Evolutionary conservation across 345 rosid genomes (phyloP), one percentile per base, ranked within the genome.

Genomic region (Eucalyptus camaldulensis): DNA sequence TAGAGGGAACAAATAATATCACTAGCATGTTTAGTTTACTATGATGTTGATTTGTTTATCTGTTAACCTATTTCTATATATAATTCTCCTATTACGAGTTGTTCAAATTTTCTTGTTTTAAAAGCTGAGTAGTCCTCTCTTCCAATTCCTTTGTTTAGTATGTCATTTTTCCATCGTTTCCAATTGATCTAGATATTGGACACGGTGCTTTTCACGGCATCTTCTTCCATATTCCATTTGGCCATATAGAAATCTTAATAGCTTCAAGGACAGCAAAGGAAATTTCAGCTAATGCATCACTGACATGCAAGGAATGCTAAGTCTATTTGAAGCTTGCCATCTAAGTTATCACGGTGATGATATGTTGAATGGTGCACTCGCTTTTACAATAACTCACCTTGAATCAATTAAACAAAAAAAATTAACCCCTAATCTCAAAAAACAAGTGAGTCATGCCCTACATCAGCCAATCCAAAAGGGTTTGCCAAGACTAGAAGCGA

Each of bases 251-350:
- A 31, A 86, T 53, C 27, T 91, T 69, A 54, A 56, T 8, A 85
- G 65, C 45, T 91, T 92, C 87, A 91, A 81, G 91, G 90, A 89
- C 45, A 44, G 53, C 15, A 21, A 50, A 33, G 94, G 92, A 7
- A 88, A 88, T 17, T 92, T 93, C 53, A 86, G 88, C 81, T 25
- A 76, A 89, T 10, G 80, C 15, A 49, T 91, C 4, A 54, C 40
- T 7, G 90, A 93, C 47, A 49, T 90, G 11, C 25, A 67, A 51
- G 91, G 91, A 15, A 65, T 93, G 49, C n/a, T 93, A 37, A 85
- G 90, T 45, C 69, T 93, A 37, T 90, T 88, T 43, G 92, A 92
- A 85, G 93, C 94, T 33, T 69, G 91, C 40, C 60, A 86, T 67
- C 22, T 91, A 6, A 43, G 80, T 43, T n/a, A 47, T 47, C 49